A percentile compares a stretch with the other conserved stretches of the same genome.
Evolutionary conservation across 441 rosid species (phyloP).

Genomic region (Biscutella auriculata): DNA sequence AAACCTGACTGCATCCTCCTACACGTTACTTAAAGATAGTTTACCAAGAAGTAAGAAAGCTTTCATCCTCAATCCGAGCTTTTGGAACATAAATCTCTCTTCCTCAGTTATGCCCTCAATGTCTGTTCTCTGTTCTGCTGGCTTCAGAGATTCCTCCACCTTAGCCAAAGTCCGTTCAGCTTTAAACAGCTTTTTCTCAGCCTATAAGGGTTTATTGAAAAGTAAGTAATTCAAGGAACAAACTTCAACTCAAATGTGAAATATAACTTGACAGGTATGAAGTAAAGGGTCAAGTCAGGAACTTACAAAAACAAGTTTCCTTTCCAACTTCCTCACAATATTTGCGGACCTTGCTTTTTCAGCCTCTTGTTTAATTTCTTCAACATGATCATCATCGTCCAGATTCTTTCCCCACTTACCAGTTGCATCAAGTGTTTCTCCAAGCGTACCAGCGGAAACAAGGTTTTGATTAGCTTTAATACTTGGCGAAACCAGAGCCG

Average conservation of each 20-base stretch:
- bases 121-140: slow-evolving; percentile 58
- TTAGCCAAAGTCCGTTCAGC: slow-evolving; percentile 67
- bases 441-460: slow-evolving; percentile 68
- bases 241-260: background rate
- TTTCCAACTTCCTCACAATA: slow-evolving; percentile 62
- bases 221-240: background rate
- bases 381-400: slow-evolving; percentile 37
- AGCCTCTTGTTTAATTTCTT: slow-evolving; percentile 53
- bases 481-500: slow-evolving; percentile 39
- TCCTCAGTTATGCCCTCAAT: slow-evolving; percentile 75
- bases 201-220: slow-evolving; percentile 31
- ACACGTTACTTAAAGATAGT: background rate
- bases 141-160: slow-evolving; percentile 67
- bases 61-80: slow-evolving; percentile 91
- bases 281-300: slow-evolving; percentile 8
- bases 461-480: slow-evolving; percentile 27
- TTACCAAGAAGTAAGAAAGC: slow-evolving; percentile 91
- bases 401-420: slow-evolving; percentile 69
- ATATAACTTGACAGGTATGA: background rate
- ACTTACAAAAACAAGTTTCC: slow-evolving; percentile 70
- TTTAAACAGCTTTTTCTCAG: slow-evolving; percentile 56
- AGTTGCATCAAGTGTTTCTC: slow-evolving; percentile 76
- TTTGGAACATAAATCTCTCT: slow-evolving; percentile 95
- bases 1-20: background rate
- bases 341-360: slow-evolving; percentile 52